Conservation (phyloP, 2,329 filamentous ascomycete species). For the Juglanconis oblonga region DNA sequence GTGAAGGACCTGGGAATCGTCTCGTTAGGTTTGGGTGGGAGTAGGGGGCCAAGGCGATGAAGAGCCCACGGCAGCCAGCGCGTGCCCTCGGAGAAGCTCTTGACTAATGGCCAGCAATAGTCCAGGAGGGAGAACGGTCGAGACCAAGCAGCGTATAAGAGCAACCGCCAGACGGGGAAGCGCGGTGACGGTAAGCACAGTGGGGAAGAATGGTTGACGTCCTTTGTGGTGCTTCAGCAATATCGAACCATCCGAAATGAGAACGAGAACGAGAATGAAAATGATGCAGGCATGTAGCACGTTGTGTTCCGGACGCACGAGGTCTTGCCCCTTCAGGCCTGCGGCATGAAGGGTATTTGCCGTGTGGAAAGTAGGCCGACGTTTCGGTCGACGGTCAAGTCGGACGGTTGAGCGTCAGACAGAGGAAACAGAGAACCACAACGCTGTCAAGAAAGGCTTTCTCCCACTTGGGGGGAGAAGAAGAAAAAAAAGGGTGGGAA, state of each 20-base stretch:
- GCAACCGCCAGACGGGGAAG: neutral
- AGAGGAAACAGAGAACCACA: neutral
- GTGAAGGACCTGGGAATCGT: neutral
- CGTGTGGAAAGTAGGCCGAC: neutral
- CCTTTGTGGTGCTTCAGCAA: neutral
- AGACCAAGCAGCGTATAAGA: slow-evolving; percentile 11
- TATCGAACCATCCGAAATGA: neutral
- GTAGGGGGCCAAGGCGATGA: neutral
- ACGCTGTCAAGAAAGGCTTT: neutral
- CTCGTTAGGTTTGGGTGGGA: neutral
- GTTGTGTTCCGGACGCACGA: neutral
- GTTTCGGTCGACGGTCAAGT: neutral
- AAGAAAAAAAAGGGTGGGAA: neutral
- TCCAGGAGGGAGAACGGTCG: neutral
- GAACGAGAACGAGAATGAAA: neutral
- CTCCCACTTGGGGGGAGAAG: neutral
- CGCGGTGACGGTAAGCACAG: neutral
- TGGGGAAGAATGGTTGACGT: neutral
- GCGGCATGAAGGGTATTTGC: neutral
- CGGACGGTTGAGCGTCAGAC: neutral
- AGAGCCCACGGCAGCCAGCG: neutral
- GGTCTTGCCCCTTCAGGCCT: neutral
- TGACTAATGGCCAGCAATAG: neutral
- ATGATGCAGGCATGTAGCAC: neutral
- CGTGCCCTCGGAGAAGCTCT: neutral